These are phyloP conservation scores for Zasmidium citrigriseum DNA, from an alignment of 2,329 filamentous ascomycete genomes.

Conservation along the genomic window DNA sequence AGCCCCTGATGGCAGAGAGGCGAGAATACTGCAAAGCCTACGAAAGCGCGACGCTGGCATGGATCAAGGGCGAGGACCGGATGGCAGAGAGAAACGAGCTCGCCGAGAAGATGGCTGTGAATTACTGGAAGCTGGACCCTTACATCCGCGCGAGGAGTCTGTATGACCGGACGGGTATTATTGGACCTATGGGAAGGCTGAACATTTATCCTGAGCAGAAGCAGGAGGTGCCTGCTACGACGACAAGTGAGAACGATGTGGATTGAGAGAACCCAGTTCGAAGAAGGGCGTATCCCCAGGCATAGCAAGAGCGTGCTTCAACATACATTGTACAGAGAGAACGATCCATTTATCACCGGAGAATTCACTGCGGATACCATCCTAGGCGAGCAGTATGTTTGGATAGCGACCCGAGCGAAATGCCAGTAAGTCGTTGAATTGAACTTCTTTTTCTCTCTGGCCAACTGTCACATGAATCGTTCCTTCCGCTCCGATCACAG, in stretches of 20 bases:
- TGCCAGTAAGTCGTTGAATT: too few relatives aligned
- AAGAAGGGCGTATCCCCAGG: too few relatives aligned
- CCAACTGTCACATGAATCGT: too few relatives aligned
- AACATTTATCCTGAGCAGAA: constrained; percentile 63
- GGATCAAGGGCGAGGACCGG: constrained; percentile 62
- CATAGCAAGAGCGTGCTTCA: too few relatives aligned
- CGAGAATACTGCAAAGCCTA: constrained; percentile 69
- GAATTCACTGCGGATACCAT: too few relatives aligned
- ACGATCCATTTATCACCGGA: too few relatives aligned
- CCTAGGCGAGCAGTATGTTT: too few relatives aligned
- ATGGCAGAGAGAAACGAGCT: constrained; percentile 32
- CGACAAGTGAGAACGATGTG: not conserved
- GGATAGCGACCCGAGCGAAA: too few relatives aligned
- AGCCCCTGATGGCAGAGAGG: constrained; percentile 65
- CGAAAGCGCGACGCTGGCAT: constrained; percentile 72
- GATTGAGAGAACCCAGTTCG: too few relatives aligned
- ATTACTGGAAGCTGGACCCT: constrained; percentile 89
- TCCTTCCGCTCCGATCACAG: too few relatives aligned
- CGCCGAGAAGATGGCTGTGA: constrained; percentile 59
- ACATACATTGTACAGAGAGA: too few relatives aligned
- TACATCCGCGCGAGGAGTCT: constrained; percentile 79
- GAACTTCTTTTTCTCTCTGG: too few relatives aligned
- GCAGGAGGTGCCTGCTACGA: not conserved
- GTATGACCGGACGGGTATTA: constrained; percentile 78
- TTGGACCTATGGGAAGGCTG: constrained; percentile 67